Conservation (phyloP, 23 red algal species). For the Pyropia haitanensis region DNA sequence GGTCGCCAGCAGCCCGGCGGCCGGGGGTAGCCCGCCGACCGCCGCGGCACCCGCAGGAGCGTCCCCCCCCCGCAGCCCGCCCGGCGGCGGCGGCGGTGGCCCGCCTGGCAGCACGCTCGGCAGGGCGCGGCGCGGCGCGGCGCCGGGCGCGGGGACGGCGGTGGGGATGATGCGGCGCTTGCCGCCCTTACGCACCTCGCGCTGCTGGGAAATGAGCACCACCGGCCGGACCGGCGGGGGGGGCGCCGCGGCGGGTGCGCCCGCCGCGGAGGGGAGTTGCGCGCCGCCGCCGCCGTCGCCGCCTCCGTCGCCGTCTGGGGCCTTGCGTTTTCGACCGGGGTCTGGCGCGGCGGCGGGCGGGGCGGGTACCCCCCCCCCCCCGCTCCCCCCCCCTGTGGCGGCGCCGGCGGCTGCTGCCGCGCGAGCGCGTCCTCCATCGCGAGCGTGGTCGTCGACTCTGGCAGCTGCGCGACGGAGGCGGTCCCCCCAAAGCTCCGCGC, state of each 20-base stretch:
- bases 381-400: background rate
- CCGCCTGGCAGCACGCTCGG: background rate
- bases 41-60: background rate
- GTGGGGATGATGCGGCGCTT: conserved; percentile 80
- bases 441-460: conserved; percentile 17
- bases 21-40: background rate
- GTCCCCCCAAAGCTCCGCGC: conserved; percentile 27
- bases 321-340: background rate
- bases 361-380: background rate
- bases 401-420: conserved; percentile 8
- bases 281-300: background rate
- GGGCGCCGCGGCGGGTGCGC: background rate
- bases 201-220: conserved; percentile 36
- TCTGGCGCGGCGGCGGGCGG: background rate
- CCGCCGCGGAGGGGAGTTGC: background rate
- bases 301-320: background rate
- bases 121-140: background rate
- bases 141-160: conserved; percentile 14
- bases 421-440: conserved; percentile 18
- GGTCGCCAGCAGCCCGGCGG: conserved; percentile 1
- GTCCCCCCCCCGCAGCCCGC: background rate
- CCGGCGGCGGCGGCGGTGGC: background rate
- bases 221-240: too few species aligned
- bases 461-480: conserved; percentile 14
- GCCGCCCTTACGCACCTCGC: conserved; percentile 62